phyloP scores from a whole-genome alignment of 2,329 filamentous ascomycete species.

The Penicillium sp. region DNA sequence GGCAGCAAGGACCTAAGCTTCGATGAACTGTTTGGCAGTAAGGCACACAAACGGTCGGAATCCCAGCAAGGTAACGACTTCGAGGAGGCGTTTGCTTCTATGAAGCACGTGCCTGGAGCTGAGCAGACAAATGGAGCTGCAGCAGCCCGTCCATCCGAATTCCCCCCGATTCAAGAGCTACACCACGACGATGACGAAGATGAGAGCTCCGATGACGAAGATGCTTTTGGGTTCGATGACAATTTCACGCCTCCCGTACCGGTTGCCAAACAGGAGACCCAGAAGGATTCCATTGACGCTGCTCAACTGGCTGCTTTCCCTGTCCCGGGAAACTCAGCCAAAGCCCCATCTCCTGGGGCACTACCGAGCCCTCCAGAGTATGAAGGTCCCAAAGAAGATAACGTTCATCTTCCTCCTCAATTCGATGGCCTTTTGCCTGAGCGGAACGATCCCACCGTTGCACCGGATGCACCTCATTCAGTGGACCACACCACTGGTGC shows the following conservation, averaged over 20 bases:
- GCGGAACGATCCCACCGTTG: slow-evolving; percentile 41
- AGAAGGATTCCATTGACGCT: slow-evolving; percentile 38
- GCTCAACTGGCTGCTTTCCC: slow-evolving; percentile 41
- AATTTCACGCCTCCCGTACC: slow-evolving; percentile 73
- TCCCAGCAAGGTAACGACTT: slow-evolving; percentile 50
- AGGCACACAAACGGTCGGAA: slow-evolving; percentile 44
- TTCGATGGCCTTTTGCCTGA: slow-evolving; percentile 43
- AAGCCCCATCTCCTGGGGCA: slow-evolving; percentile 54
- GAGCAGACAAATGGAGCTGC: slow-evolving; percentile 37
- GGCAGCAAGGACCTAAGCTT: slow-evolving; percentile 42
- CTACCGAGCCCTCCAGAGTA: slow-evolving; percentile 57
- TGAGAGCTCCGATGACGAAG: slow-evolving; percentile 70
- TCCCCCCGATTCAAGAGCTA: slow-evolving; percentile 89
- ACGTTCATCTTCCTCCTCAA: slow-evolving; percentile 36
- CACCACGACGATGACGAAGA: slow-evolving; percentile 83
- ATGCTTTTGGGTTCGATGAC: slow-evolving; percentile 74
- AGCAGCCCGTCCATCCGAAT: slow-evolving; percentile 60
- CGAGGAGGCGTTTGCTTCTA: slow-evolving; percentile 48
- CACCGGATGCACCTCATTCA: slow-evolving; percentile 42
- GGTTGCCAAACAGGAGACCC: slow-evolving; percentile 28
- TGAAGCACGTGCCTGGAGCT: slow-evolving; percentile 51
- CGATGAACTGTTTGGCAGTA: slow-evolving; percentile 48
- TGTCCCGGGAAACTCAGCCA: slow-evolving; percentile 40
- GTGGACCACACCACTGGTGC: slow-evolving; percentile 39
- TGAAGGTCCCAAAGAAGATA: slow-evolving; percentile 28